These are phyloP conservation scores for Eucalyptus melliodora DNA, from an alignment of 345 rosid genomes.

Conservation along the genomic window DNA sequence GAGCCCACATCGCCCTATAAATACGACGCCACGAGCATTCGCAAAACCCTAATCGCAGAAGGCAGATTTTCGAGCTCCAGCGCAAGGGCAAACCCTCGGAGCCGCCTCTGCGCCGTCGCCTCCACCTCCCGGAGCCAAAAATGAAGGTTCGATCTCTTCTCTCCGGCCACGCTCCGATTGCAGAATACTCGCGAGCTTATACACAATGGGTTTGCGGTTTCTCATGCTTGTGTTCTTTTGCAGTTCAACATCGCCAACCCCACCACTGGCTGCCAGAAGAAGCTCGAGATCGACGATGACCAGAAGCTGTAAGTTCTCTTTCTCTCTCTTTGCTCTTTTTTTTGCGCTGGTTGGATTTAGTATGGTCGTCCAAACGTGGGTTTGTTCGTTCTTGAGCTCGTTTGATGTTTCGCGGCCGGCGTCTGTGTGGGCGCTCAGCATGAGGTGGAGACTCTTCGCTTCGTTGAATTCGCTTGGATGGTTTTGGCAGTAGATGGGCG, in stretches of 20 bases:
- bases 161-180: not conserved
- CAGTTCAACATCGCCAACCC: constrained; percentile 43
- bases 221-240: not conserved
- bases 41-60: not conserved
- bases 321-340: not conserved
- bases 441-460: not conserved
- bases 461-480: not conserved
- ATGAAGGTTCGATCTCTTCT: not conserved
- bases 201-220: not conserved
- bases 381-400: not conserved
- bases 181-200: not conserved
- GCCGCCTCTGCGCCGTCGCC: not conserved
- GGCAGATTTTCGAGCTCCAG: not conserved
- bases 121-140: not conserved
- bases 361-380: not conserved
- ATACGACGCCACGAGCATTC: accelerated
- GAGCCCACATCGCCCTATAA: not conserved
- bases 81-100: not conserved
- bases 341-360: not conserved
- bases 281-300: constrained; percentile 42
- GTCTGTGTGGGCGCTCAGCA: not conserved
- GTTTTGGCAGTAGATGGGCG: not conserved
- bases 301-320: constrained; percentile 15
- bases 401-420: not conserved
- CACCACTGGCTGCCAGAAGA: constrained; percentile 45